Conservation (phyloP, 805 yeast species). For the Candida montana region DNA sequence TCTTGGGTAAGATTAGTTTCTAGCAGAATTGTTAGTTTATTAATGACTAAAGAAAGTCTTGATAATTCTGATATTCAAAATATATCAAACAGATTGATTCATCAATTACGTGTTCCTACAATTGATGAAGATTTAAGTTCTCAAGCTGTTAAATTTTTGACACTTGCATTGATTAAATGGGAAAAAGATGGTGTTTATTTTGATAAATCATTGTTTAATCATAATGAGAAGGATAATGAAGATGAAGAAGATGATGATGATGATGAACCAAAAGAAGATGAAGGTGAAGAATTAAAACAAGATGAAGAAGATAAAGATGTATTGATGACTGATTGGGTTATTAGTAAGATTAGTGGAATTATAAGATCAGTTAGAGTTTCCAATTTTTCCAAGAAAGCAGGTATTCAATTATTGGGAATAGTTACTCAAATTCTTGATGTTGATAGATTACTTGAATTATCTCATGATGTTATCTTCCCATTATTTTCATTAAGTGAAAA, state of each 20-base stretch:
- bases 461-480: constrained; percentile 50
- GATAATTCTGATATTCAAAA: constrained; percentile 52
- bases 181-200: constrained; percentile 33
- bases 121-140: constrained; percentile 57
- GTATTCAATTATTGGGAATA: constrained; percentile 69
- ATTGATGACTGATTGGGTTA: constrained; percentile 52
- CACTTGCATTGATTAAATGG: constrained; percentile 60
- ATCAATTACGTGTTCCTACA: constrained; percentile 79
- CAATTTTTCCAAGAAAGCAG: constrained; percentile 56
- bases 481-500: constrained; percentile 44
- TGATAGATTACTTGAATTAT: constrained; percentile 35
- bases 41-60: constrained; percentile 38
- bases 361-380: constrained; percentile 60
- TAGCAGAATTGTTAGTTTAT: constrained; percentile 49
- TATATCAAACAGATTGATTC: constrained; percentile 59
- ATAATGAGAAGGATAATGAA: constrained; percentile 20
- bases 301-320: constrained; percentile 18
- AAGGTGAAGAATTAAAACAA: constrained; percentile 16
- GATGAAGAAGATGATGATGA: constrained; percentile 25
- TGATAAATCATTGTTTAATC: constrained; percentile 16
- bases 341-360: constrained; percentile 55
- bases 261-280: constrained; percentile 18
- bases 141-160: constrained; percentile 63
- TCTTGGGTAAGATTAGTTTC: constrained; percentile 81
- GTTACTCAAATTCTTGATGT: constrained; percentile 43